phyloP scores from a whole-genome alignment of 164 flowering plant genomes.

The Sextonia rubra region DNA sequence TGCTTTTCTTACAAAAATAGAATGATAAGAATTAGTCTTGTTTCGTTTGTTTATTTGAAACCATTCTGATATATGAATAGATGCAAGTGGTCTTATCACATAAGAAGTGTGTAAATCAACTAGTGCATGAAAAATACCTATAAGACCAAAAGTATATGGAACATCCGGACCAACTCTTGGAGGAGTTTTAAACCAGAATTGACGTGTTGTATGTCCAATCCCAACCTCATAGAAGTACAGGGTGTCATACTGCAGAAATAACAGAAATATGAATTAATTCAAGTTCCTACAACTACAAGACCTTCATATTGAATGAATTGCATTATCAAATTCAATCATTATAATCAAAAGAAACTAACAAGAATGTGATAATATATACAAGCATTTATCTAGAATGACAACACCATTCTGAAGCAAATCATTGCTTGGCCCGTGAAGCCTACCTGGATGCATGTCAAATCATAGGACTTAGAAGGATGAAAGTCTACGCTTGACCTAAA shows the following conservation, averaged over 20 bases:
- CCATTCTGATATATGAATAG: too few species aligned
- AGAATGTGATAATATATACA: not conserved
- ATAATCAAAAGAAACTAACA: not conserved
- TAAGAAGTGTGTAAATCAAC: not conserved
- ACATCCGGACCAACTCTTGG: slow-evolving; percentile 45
- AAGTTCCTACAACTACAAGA: not conserved
- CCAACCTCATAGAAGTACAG: slow-evolving; percentile 38
- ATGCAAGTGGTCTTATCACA: not conserved
- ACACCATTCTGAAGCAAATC: too few species aligned
- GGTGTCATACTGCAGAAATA: slow-evolving; percentile 29
- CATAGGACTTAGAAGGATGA: too few species aligned
- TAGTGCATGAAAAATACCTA: slow-evolving; percentile 22
- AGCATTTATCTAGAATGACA: not conserved
- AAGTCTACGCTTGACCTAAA: too few species aligned
- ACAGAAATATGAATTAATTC: not conserved
- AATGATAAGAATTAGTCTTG: too few species aligned
- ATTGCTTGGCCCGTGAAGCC: too few species aligned
- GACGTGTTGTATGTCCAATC: slow-evolving; percentile 21
- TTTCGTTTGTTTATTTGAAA: too few species aligned
- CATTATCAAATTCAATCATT: not conserved
- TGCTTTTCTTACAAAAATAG: too few species aligned
- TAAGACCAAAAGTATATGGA: slow-evolving; percentile 46
- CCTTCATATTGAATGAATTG: not conserved
- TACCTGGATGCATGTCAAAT: too few species aligned
- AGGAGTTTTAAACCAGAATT: slow-evolving; percentile 43